Conservation (phyloP, 2,329 filamentous ascomycete genomes). For the Arthroderma sp. region DNA sequence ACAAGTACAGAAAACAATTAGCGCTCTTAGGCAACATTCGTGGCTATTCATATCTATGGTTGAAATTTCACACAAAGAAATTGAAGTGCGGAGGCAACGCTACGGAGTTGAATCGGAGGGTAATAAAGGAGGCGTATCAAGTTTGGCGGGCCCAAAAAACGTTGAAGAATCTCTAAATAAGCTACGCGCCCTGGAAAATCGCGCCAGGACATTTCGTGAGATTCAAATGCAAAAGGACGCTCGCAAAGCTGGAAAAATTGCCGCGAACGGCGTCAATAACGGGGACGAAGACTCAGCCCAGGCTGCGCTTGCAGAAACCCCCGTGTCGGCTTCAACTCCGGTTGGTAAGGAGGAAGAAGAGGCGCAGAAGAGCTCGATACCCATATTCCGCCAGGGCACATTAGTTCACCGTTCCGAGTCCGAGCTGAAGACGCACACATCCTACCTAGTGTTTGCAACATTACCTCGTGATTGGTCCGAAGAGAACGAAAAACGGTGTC, state of each 20-base stretch:
- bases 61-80: conserved; percentile 64
- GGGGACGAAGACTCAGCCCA: neutral
- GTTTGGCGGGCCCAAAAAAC: conserved; percentile 50
- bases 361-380: conserved; percentile 8
- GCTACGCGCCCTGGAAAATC: conserved; percentile 58
- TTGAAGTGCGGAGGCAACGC: conserved; percentile 72
- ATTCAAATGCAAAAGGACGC: conserved; percentile 15
- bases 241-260: neutral
- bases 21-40: conserved; percentile 62
- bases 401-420: conserved; percentile 69
- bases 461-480: conserved; percentile 76
- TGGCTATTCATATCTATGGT: conserved; percentile 94
- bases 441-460: conserved; percentile 88
- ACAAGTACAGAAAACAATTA: conserved; percentile 78
- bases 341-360: conserved; percentile 12
- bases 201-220: conserved; percentile 51
- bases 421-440: conserved; percentile 90
- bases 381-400: conserved; percentile 61
- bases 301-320: conserved; percentile 11
- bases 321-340: neutral
- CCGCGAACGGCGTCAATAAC: conserved; percentile 13
- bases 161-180: conserved; percentile 68
- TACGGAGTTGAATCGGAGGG: conserved; percentile 60
- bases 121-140: conserved; percentile 43
- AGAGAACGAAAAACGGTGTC: conserved; percentile 60